Conservation (phyloP, 257 asterid species). For the Solanum medicagineum region DNA sequence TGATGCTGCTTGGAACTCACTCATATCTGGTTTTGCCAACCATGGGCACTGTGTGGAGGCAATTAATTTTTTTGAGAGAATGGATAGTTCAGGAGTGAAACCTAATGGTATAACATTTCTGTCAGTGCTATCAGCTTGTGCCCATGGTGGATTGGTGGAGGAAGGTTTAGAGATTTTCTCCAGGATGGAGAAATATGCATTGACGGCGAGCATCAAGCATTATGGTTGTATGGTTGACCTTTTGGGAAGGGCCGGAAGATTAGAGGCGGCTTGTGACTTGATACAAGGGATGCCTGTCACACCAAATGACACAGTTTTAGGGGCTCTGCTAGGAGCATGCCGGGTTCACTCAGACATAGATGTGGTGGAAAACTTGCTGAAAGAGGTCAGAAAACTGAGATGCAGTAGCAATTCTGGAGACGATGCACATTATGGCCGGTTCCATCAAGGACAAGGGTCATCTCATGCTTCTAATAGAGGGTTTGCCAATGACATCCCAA, state of each 20-base stretch:
- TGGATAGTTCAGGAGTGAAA: slow-evolving; percentile 37
- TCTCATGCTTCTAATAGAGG: too few species aligned
- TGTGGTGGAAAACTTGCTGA: slow-evolving; percentile 32
- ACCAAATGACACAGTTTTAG: slow-evolving; percentile 52
- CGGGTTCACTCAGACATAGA: slow-evolving; percentile 31
- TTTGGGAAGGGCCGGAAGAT: slow-evolving; percentile 67
- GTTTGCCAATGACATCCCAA: too few species aligned
- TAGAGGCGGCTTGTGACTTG: slow-evolving; percentile 45
- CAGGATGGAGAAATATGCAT: slow-evolving; percentile 45
- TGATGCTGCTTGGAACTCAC: slow-evolving; percentile 50
- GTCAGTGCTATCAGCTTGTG: slow-evolving; percentile 66
- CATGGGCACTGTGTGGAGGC: slow-evolving; percentile 57
- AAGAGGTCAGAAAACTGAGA: slow-evolving; percentile 19
- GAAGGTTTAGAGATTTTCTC: slow-evolving; percentile 51
- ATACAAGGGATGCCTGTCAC: slow-evolving; percentile 48
- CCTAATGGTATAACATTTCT: slow-evolving; percentile 55
- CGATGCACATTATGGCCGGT: slow-evolving; percentile 34
- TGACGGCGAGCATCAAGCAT: slow-evolving; percentile 48
- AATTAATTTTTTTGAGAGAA: slow-evolving; percentile 26
- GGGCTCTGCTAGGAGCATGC: slow-evolving; percentile 75
- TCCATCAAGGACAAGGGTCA: too few species aligned
- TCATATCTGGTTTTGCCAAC: slow-evolving; percentile 49
- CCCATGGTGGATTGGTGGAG: slow-evolving; percentile 64
- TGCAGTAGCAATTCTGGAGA: background rate
- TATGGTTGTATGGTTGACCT: slow-evolving; percentile 69